Evolutionary conservation across 371 early-diverging fungal genomes (phyloP).

Genomic region (Dichotomocladium elegans): DNA sequence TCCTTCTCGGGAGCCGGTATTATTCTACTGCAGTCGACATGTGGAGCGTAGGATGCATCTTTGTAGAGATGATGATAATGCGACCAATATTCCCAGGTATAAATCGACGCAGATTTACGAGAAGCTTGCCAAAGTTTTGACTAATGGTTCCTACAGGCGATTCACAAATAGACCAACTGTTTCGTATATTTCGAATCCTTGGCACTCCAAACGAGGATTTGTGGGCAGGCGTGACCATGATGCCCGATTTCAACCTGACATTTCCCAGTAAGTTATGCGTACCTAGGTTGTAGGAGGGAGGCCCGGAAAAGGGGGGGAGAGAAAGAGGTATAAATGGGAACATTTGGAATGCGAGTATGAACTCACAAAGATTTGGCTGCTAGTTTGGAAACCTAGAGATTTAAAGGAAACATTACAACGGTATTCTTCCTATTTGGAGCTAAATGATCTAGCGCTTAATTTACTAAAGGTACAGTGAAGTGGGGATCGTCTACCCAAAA

Average conservation of each 20-base stretch:
- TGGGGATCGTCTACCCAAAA: neutral
- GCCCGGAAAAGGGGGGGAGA: neutral
- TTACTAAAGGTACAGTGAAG: neutral
- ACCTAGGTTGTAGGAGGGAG: neutral
- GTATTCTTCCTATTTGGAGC: neutral
- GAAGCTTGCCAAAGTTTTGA: neutral
- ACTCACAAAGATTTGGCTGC: neutral
- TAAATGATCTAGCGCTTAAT: slow-evolving; percentile 7
- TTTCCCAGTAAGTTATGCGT: slow-evolving; percentile 53
- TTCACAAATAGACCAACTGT: slow-evolving; percentile 97
- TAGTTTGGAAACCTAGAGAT: slow-evolving; percentile 15
- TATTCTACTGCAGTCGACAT: slow-evolving; percentile 74
- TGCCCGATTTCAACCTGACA: slow-evolving; percentile 80
- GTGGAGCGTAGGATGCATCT: slow-evolving; percentile 82
- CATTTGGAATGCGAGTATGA: neutral
- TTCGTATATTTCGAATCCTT: slow-evolving; percentile 87
- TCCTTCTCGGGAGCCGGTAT: slow-evolving; percentile 63
- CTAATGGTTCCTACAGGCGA: slow-evolving; percentile 54
- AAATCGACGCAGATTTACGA: neutral
- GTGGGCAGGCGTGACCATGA: slow-evolving; percentile 81
- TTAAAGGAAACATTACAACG: slow-evolving; percentile 2
- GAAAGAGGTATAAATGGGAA: no score
- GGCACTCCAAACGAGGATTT: slow-evolving; percentile 87
- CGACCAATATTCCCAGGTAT: slow-evolving; percentile 83
- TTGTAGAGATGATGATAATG: slow-evolving; percentile 89